Base-by-base conservation (phyloP, 2,329 filamentous ascomycete genomes). In the Pestalotiopsis sp. region DNA sequence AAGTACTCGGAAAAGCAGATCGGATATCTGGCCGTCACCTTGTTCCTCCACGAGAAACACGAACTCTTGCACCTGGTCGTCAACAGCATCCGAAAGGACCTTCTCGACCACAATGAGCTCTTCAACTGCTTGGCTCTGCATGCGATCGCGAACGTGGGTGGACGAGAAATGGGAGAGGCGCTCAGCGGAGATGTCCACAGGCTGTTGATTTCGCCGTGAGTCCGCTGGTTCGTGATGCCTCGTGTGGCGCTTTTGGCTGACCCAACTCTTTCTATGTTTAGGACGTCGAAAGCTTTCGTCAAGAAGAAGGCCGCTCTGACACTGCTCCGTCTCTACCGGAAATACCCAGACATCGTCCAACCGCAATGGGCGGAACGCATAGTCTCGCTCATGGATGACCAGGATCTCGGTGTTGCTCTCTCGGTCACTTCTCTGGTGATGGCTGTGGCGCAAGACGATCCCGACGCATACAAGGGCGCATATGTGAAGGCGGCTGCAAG, bases 1-100 rank as follows among this genome's bases (percentile, higher is more conserved):
- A 99, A 98, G 79, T 99, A 98, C 83, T 98, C 95, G 25, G 96
- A 99, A 81, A 99, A 99, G 84, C 96, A 99, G 85, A 99, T 99
- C 78, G 96, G 96, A 67, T 99, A 99, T 79, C 88, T 99, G 75
- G 96, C 96, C 66, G 97, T 99, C 81, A 99, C 96, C 1, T 87
- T 99, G 67, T 98, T 99, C 82, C 86, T 99, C 55, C 96, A 99
- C 81, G 96, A 99, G 82, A 91, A 97, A 80, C 96, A 99, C 83
- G 96, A 99, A 81, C 87, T 99, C 71, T 84, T 99, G 71, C 96
- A 98, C 80, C 83, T 99, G 73, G 96, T 99, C 39, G 95, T 99
- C 76, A 99, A 99, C 84, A 98, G 95, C 78, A 98, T 99, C 83
- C 89, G 96, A 69, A 99, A 99, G 80, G 96, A 99, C 77, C 82